phyloP scores from a whole-genome alignment of 2,329 filamentous ascomycete species.

The Botrytis aclada region DNA sequence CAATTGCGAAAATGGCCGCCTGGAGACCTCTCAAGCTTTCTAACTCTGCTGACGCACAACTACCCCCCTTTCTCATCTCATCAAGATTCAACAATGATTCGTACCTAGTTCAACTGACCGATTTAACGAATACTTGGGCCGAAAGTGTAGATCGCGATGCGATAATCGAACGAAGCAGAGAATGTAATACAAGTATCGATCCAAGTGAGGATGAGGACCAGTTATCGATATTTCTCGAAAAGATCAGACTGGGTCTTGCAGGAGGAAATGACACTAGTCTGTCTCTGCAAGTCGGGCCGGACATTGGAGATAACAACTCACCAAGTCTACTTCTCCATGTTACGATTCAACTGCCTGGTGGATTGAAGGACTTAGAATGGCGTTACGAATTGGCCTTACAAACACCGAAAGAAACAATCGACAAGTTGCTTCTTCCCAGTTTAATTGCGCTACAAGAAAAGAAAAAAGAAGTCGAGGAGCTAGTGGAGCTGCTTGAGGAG shows the following conservation, averaged over 20 bases:
- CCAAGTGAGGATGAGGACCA: constrained; percentile 63
- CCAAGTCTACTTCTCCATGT: constrained; percentile 45
- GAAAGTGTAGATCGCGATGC: constrained; percentile 60
- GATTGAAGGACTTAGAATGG: constrained; percentile 64
- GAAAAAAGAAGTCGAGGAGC: constrained; percentile 41
- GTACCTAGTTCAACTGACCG: constrained; percentile 67
- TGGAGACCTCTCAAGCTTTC: constrained; percentile 32
- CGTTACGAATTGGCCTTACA: constrained; percentile 51
- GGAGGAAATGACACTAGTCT: constrained; percentile 44
- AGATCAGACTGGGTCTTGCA: constrained; percentile 52
- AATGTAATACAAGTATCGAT: constrained; percentile 68
- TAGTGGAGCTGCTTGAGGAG: constrained; percentile 46
- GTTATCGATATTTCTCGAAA: constrained; percentile 62
- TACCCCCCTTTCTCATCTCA: constrained; percentile 64
- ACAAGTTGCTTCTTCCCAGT: constrained; percentile 46
- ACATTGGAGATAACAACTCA: constrained; percentile 30
- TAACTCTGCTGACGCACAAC: constrained; percentile 31
- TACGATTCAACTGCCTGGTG: constrained; percentile 58
- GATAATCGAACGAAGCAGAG: constrained; percentile 60
- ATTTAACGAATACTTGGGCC: constrained; percentile 70
- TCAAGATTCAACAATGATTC: constrained; percentile 51
- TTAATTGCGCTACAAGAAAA: constrained; percentile 46
- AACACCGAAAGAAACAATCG: constrained; percentile 40
- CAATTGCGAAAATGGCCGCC: constrained; percentile 24
- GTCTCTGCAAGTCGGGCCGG: constrained; percentile 42